Evolutionary conservation across 208 protist genomes (phyloP), one percentile per base, ranked within the genome.

Genomic region (Acanthamoeba rhysodes): DNA sequence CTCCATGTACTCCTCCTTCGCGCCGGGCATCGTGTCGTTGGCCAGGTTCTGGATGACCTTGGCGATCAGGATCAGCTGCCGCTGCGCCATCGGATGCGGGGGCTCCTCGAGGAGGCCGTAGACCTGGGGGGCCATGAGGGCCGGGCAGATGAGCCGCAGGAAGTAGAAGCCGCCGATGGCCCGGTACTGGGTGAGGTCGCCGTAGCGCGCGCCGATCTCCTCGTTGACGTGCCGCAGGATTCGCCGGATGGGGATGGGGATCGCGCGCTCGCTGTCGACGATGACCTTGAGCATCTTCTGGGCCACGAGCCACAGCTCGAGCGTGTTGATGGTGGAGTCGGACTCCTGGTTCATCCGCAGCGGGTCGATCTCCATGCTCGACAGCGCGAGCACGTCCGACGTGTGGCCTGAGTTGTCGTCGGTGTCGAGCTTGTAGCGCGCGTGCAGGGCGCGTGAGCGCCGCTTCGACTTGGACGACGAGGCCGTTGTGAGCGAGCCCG

Each of bases 1-100:
- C 70, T 95, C 91, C 91, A 95, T 95, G 91, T 95, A 95, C 9
- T 95, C 68, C 59, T 95, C 92, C 57, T 95, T 95, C 2, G 37
- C 62, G 10, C 92, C 92, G 32, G 92, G 92, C 27, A 95, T 3
- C 0, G 92, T 95, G 78, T 90, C 53, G 41, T 95, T 95, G 62
- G 92, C 92, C 64, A 95, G 92, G 18, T 95, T 95, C 48, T 95
- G 92, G 4, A 95, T 55, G 6, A 88, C 78, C 45, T 95, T 95
- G 45, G 45, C 7, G 92, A 27, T n/a, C 20, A 95, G 27, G 32
- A 95, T 88, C 10, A 90, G 27, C 37, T 95, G 78, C 48, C 92
- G 48, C 50, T 95, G 92, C 24, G 92, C 62, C 57, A 70, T 59
- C 64, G 80, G 80, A 12, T 90, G 80, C 8, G 59, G 90, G 8